Evolutionary conservation across 2,329 filamentous ascomycete genomes (phyloP), one percentile per base, ranked within the genome.

Genomic region (Colletotrichum eremochloae): DNA sequence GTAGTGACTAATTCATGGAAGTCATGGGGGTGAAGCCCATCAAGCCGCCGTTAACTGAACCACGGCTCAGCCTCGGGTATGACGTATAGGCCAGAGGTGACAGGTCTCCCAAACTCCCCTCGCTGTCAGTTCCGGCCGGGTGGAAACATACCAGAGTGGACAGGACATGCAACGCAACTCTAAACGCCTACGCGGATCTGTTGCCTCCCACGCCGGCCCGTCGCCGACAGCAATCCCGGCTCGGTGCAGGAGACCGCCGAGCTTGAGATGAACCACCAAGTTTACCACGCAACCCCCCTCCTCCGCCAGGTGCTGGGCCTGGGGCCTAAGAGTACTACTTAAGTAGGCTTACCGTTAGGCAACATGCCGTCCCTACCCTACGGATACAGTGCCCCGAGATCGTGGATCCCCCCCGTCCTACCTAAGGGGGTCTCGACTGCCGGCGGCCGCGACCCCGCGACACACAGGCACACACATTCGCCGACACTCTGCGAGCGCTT

Each of bases 151-250:
- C 55, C 29, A 33, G 24, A 57, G 50, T 42, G 44, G 69, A 56
- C 24, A 24, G 24, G 24, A 24, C 24, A 24, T 24, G 24, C 24
- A 38, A 55, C 55, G 31, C 60, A 72, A 72, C 58, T 64, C 29
- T 64, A 72, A 64, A 69, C 69, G 42, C 15, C 53, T 61, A 33
- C 53, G 64, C 69, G 69, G 66, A 69, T 69, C 69, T 61, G 60
- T 69, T 48, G 18, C 36, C 55, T 57, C 36, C 31, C 33, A 36
- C 48, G 33, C 38, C 29, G 31, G 46, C 56, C 38, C 65, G 63
- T 63, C 60, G 60, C 64, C 69, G 65, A 72, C 65, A 24, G 31
- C 40, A 61, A 61, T 55, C 53, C 67, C 67, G 65, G 69, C 31
- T 36, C 58, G 65, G 44, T 38, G 44, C 62, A 61, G 46, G 46